A percentile compares a stretch with the other conserved stretches of the same genome.
Evolutionary conservation across 1,284 basidiomycete species (phyloP).

Genomic region (Boletus smithii): DNA sequence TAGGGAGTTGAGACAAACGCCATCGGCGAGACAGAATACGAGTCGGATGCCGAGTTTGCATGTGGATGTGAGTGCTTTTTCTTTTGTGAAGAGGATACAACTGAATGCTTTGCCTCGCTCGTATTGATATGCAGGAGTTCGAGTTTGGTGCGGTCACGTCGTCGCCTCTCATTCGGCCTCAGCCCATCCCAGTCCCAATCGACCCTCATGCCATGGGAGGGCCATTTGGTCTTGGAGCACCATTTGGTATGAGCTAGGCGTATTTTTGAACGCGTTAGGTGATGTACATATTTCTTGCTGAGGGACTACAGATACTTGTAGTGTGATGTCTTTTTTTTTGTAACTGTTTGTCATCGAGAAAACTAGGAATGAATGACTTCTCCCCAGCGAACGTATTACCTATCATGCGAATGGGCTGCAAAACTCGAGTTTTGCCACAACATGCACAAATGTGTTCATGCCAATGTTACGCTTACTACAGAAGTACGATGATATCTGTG

Average conservation of each 20-base stretch:
- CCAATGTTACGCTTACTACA: too few species aligned
- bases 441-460: too few species aligned
- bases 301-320: too few species aligned
- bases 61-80: conserved; percentile 56
- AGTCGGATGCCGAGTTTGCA: conserved; percentile 79
- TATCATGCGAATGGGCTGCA: too few species aligned
- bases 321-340: too few species aligned
- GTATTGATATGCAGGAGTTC: conserved; percentile 36
- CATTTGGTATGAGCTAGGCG: conserved; percentile 27
- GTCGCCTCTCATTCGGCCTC: conserved; percentile 32
- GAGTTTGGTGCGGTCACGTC: conserved; percentile 25
- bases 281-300: neutral
- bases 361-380: too few species aligned
- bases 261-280: neutral
- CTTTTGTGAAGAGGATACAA: neutral
- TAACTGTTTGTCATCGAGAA: too few species aligned
- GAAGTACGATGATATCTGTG: too few species aligned
- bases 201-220: conserved; percentile 20
- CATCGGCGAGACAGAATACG: conserved; percentile 70
- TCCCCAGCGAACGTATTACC: too few species aligned
- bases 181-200: conserved; percentile 14
- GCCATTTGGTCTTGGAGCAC: conserved; percentile 31
- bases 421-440: too few species aligned
- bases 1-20: conserved; percentile 61
- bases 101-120: conserved; percentile 7